phyloP scores from a whole-genome alignment of 495 filamentous ascomycete genomes.

The Penicillium dipodomyicola region DNA sequence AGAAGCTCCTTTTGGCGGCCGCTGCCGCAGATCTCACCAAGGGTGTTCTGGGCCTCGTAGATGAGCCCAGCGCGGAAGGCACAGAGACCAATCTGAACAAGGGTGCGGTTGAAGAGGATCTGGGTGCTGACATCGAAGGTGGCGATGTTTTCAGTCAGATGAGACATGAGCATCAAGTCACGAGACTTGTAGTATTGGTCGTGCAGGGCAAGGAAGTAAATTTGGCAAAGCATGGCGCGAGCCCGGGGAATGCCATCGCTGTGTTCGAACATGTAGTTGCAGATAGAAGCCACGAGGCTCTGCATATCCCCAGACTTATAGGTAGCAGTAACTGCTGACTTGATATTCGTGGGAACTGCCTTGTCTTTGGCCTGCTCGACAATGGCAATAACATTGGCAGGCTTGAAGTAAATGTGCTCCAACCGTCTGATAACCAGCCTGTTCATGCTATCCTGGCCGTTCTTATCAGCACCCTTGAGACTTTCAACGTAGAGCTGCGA shows the following conservation, averaged over 20 bases:
- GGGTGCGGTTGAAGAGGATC: constrained; percentile 97
- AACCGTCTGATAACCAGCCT: constrained; percentile 88
- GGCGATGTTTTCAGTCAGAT: constrained; percentile 91
- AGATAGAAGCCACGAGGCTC: constrained; percentile 78
- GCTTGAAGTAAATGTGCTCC: constrained; percentile 99
- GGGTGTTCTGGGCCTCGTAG: constrained; percentile 93
- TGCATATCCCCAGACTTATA: constrained; percentile 59
- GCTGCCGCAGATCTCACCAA: constrained; percentile 96
- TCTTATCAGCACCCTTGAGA: constrained; percentile 64
- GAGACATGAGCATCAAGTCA: constrained; percentile 99
- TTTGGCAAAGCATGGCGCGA: constrained; percentile 95
- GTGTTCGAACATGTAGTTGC: constrained; percentile 90
- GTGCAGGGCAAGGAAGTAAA: constrained; percentile 96
- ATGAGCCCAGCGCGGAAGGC: constrained; percentile 96
- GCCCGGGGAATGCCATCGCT: constrained; percentile 94
- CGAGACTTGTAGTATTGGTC: constrained; percentile 96
- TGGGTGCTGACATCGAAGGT: constrained; percentile 95
- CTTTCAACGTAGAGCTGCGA: constrained; percentile 83
- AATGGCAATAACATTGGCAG: constrained; percentile 85
- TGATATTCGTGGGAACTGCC: constrained; percentile 63
- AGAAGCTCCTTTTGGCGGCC: constrained; percentile 96
- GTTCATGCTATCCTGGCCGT: constrained; percentile 82
- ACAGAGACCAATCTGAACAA: constrained; percentile 97
- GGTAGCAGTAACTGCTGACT: constrained; percentile 80
- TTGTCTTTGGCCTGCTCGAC: constrained; percentile 93